These are phyloP conservation scores for Cordyceps cateniannulata DNA, from an alignment of 2,329 filamentous ascomycete species.

Conservation along the genomic window DNA sequence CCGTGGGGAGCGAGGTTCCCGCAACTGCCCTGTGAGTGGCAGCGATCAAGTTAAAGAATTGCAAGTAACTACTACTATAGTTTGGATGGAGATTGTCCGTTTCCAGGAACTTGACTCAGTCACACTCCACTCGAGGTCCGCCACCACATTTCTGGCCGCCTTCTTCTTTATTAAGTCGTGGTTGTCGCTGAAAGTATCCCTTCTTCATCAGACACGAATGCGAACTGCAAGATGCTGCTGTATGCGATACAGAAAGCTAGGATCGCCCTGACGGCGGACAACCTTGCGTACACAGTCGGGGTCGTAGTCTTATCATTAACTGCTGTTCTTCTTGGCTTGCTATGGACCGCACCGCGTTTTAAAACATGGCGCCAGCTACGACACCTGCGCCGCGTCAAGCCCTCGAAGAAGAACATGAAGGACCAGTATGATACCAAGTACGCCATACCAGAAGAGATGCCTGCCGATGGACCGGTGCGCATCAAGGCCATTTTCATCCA, in stretches of 20 bases:
- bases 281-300: background rate
- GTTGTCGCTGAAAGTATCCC: no score
- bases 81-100: background rate
- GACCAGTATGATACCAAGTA: constrained; percentile 20
- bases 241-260: background rate
- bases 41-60: no score
- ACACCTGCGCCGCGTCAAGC: constrained; percentile 16
- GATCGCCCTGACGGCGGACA: background rate
- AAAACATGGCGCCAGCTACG: background rate
- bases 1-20: background rate
- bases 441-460: constrained; percentile 3
- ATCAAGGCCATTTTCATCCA: constrained; percentile 24
- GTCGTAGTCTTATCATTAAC: background rate
- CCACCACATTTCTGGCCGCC: background rate
- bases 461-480: constrained; percentile 10
- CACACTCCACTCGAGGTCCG: background rate
- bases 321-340: background rate
- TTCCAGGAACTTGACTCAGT: background rate
- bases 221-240: background rate
- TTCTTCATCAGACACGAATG: no score
- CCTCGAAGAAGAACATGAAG: constrained; percentile 19
- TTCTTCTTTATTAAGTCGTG: background rate
- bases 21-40: background rate
- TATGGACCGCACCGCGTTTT: background rate
- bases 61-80: background rate